Evolutionary conservation across 176 grass and related monocot genomes (phyloP).

Genomic region (Sorghum bicolor): Sorghum_bicolor_NCBIv3 NC_012879.2:1055001-1055500

Average conservation of each 20-base stretch:
- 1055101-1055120: not conserved
- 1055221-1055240: too few relatives aligned
- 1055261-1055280: constrained; percentile 66
- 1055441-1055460: not conserved
- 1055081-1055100: constrained; percentile 73
- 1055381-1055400: not conserved
- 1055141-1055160: not conserved
- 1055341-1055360: constrained; percentile 67
- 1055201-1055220: not conserved
- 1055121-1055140: not conserved
- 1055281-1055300: constrained; percentile 52
- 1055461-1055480: constrained; percentile 83
- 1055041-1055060: constrained; percentile 71
- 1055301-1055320: constrained; percentile 81
- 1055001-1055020: not conserved
- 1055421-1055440: not conserved
- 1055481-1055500: constrained; percentile 56
- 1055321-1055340: constrained; percentile 74
- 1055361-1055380: not conserved
- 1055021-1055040: not conserved
- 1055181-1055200: not conserved
- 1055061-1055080: constrained; percentile 89
- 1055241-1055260: not conserved
- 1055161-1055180: not conserved
- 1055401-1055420: not conserved